phyloP scores from a whole-genome alignment of 139 green algal genomes.

The Mesostigma viride region DNA sequence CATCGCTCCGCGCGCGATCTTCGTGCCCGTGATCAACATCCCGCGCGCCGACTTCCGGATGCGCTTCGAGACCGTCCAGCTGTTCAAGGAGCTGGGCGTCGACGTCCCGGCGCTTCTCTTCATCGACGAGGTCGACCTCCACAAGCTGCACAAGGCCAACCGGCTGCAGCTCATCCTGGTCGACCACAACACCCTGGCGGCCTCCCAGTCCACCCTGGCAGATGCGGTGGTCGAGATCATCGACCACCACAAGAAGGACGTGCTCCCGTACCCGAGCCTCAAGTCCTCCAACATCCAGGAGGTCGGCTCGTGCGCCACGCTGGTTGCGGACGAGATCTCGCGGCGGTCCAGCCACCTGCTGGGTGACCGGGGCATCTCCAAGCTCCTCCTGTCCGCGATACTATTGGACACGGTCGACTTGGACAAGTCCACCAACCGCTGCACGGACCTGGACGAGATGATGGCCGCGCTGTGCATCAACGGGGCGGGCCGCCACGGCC shows the following conservation, averaged over 20 bases:
- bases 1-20: neutral
- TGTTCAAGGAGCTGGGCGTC: slow-evolving; percentile 5
- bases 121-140: slow-evolving; percentile 14
- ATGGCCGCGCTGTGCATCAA: slow-evolving; percentile 17
- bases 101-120: slow-evolving; percentile 17
- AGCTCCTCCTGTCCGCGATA: slow-evolving; percentile 15
- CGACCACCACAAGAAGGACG: neutral
- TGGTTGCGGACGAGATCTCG: slow-evolving; percentile 19
- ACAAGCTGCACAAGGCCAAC: neutral
- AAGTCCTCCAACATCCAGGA: slow-evolving; percentile 14
- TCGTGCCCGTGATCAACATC: slow-evolving; percentile 8
- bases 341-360: slow-evolving; percentile 2
- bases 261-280: neutral
- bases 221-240: slow-evolving; percentile 14
- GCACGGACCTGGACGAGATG: slow-evolving; percentile 6
- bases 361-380: slow-evolving; percentile 1
- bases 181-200: slow-evolving; percentile 8
- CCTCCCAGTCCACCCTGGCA: neutral
- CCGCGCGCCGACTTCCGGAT: slow-evolving; percentile 12
- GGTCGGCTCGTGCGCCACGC: slow-evolving; percentile 18
- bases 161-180: slow-evolving; percentile 18
- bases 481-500: neutral
- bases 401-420: slow-evolving; percentile 11
- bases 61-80: slow-evolving; percentile 10
- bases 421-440: neutral